A percentile compares a stretch with the other conserved stretches of the same genome.
These are phyloP conservation scores for Pseudoneurospora amorphoporcata DNA, from an alignment of 495 filamentous ascomycete species.

Conservation along the genomic window DNA sequence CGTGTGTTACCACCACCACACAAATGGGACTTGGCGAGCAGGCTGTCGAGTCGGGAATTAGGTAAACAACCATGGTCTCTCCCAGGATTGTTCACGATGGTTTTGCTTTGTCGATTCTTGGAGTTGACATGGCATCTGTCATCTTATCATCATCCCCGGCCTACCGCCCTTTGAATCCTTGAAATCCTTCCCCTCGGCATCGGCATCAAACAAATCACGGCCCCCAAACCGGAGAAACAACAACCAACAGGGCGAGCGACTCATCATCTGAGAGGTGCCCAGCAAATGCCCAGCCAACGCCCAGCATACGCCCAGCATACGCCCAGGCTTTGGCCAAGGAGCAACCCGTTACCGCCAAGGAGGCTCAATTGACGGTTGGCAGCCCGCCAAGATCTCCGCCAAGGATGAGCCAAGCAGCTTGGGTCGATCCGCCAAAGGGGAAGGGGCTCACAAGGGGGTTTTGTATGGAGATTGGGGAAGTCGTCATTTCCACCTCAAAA, in stretches of 20 bases:
- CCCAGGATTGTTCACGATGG: background rate
- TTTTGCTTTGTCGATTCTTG: background rate
- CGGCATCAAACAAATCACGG: background rate
- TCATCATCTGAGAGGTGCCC: background rate
- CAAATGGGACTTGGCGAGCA: background rate
- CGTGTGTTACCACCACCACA: background rate
- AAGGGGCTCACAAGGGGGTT: background rate
- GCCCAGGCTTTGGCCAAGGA: background rate
- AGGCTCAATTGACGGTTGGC: background rate
- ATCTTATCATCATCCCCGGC: background rate
- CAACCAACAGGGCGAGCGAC: background rate
- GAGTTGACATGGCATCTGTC: background rate
- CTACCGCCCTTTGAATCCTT: too few relatives aligned
- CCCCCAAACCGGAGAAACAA: background rate
- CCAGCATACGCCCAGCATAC: background rate
- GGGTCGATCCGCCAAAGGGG: background rate
- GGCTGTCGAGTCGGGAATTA: background rate
- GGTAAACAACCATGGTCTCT: background rate
- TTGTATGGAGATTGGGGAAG: too few relatives aligned
- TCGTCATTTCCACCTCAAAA: background rate
- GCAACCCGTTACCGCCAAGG: background rate
- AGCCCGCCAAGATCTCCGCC: background rate
- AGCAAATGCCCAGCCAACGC: background rate
- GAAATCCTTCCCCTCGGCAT: background rate
- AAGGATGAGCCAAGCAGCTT: background rate